Base-by-base conservation (phyloP, 805 yeast genomes). In the Sugiyamaella qingdaonensis region DNA sequence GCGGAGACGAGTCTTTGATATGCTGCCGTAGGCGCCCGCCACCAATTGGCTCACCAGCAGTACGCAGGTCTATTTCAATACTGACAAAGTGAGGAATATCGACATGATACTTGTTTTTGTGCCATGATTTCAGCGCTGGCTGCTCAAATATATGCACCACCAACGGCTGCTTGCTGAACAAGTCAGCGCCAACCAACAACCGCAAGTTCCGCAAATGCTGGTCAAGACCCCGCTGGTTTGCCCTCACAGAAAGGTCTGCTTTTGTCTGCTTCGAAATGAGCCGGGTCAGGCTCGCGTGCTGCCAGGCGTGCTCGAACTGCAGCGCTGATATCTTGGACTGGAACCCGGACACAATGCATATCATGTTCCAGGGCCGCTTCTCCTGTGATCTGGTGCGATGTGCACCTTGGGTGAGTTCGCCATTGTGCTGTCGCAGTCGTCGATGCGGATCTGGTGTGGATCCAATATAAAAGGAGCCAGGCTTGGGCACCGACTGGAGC, bases 261-360 rank as follows among this genome's bases (percentile, higher is more conserved):
- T 84, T 66, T 10, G 65, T 64, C 2, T 64, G 67, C 0, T 58
- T 57, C 1, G 67, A 62, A 2, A 87, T 80, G 62, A 81, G 88
- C 36, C 89, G 71, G 0, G 95, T 84, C 49, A 73, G 74, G 56
- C 83, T 74, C 1, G 84, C 73, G 65, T 87, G 94, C 60, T 88
- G 95, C 80, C 87, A 84, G 1, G 95, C 91, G 67, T 86, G 90
- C 48, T 88, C 96, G 67, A 88, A 88, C 66, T 82, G 91, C 49
- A 88, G 68, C 0, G 95, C 95, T 2, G 84, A 68, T 2, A 83
- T 73, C 55, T 79, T 81, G 5, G 82, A 79, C 0, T 88, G 88
- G 63, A 88, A 88, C 2, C 91, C 90, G 61, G 84, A 73, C 0
- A 88, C 85, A 2, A 82, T 60, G 51, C 79, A 55, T 0, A 76